Evolutionary conservation across 2,329 filamentous ascomycete genomes (phyloP).

Genomic region (Sphaerulina musiva): DNA sequence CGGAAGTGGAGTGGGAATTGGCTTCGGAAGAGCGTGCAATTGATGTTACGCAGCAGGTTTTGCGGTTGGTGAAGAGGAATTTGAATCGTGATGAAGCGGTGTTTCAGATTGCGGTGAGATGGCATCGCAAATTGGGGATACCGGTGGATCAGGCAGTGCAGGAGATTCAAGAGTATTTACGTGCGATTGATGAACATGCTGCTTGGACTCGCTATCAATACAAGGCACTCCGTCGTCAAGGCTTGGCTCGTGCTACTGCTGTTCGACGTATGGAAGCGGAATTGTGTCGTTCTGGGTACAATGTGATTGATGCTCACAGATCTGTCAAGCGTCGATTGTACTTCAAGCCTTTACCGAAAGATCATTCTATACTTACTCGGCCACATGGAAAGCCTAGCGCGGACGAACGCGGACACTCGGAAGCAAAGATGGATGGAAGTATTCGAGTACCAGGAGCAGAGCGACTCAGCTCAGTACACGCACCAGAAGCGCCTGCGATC

Average conservation of each 20-base stretch:
- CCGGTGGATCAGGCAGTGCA: not conserved
- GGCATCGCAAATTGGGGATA: not conserved
- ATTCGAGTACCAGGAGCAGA: not conserved
- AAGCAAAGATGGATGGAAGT: not conserved
- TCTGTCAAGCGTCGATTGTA: not conserved
- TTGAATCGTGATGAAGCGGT: not conserved
- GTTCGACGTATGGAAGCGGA: conserved; percentile 1
- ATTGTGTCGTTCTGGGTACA: conserved; percentile 2
- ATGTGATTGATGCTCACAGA: conserved; percentile 2
- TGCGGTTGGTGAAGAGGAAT: not conserved
- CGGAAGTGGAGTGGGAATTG: not conserved
- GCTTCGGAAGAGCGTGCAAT: not conserved
- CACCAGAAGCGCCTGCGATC: not conserved
- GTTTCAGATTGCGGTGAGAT: not conserved
- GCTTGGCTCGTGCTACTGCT: not conserved
- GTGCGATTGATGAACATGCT: not conserved
- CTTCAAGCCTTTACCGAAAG: not conserved
- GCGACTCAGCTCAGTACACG: not conserved
- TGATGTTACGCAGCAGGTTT: not conserved
- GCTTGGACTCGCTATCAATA: conserved; percentile 1
- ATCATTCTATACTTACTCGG: not conserved
- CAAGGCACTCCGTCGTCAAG: not conserved
- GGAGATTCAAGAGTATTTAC: not conserved
- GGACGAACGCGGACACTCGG: not conserved
- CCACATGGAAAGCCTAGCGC: not conserved